A percentile compares a stretch with the other conserved stretches of the same genome.
Conservation (phyloP, 345 rosid genomes). For the Salix viminalis region DNA sequence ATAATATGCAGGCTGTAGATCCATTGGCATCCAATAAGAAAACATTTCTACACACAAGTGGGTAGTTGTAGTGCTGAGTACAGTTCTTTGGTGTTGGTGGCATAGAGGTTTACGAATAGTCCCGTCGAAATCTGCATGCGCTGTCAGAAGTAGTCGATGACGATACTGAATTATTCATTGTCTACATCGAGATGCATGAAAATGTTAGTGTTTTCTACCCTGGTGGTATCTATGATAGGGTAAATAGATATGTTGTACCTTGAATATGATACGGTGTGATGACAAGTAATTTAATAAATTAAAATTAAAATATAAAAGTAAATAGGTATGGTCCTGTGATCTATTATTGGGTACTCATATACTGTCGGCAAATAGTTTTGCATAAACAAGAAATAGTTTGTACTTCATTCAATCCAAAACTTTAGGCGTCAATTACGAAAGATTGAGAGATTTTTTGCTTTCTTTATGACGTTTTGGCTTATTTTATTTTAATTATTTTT, state of each 20-base stretch:
- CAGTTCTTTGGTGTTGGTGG: too few relatives aligned
- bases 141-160: neutral
- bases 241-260: neutral
- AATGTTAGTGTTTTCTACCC: neutral
- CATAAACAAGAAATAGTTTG: neutral
- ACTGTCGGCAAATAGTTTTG: constrained; percentile 1
- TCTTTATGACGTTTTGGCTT: neutral
- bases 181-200: neutral
- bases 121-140: neutral
- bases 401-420: neutral
- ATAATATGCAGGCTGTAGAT: too few relatives aligned
- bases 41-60: too few relatives aligned
- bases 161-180: neutral
- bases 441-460: neutral
- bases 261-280: too few relatives aligned
- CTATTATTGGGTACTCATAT: constrained; percentile 1
- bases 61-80: too few relatives aligned
- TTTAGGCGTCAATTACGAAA: neutral
- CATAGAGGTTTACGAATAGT: neutral
- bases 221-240: neutral
- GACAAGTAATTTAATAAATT: too few relatives aligned
- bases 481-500: neutral
- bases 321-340: neutral
- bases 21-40: too few relatives aligned
- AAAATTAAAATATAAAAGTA: too few relatives aligned